Percentiles rank a stretch among this genome's conserved stretches.
These are phyloP conservation scores for Prototheca cutis DNA, from an alignment of 163 green algal genomes.

Conservation along the genomic window DNA sequence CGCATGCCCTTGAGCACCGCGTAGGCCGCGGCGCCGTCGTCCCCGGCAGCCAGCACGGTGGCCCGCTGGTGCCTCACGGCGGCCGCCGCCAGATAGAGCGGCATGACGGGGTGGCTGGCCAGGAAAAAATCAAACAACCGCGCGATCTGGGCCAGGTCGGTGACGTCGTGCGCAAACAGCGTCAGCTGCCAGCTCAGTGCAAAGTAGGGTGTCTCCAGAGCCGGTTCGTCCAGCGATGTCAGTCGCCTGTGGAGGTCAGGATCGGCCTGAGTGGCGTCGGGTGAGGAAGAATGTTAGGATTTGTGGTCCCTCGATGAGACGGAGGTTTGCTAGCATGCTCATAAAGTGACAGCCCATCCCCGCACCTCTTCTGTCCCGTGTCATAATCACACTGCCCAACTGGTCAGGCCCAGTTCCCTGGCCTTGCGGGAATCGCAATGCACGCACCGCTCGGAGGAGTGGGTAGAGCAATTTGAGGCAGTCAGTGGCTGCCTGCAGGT, in stretches of 20 bases:
- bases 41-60: slow-evolving; percentile 36
- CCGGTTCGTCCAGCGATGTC: slow-evolving; percentile 23
- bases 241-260: slow-evolving; percentile 36
- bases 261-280: slow-evolving; percentile 39
- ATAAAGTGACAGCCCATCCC: too few relatives aligned
- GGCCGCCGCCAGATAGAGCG: slow-evolving; percentile 74
- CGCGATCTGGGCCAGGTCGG: slow-evolving; percentile 20
- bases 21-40: slow-evolving; percentile 58
- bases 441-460: slow-evolving; percentile 38
- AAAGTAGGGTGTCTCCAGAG: slow-evolving; percentile 45
- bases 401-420: too few relatives aligned
- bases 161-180: slow-evolving; percentile 80
- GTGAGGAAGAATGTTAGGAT: too few relatives aligned
- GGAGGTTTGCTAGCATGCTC: too few relatives aligned
- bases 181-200: slow-evolving; percentile 75
- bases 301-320: too few relatives aligned
- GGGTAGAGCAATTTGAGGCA: slow-evolving; percentile 48
- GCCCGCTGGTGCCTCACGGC: slow-evolving; percentile 33
- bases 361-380: too few relatives aligned
- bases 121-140: slow-evolving; percentile 91
- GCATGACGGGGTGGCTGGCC: slow-evolving; percentile 78
- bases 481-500: slow-evolving; percentile 61
- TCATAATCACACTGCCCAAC: too few relatives aligned
- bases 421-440: too few relatives aligned
- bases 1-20: slow-evolving; percentile 49